Evolutionary conservation across 2,329 filamentous ascomycete species (phyloP).

Genomic region (Cladophialophora psammophila): DNA sequence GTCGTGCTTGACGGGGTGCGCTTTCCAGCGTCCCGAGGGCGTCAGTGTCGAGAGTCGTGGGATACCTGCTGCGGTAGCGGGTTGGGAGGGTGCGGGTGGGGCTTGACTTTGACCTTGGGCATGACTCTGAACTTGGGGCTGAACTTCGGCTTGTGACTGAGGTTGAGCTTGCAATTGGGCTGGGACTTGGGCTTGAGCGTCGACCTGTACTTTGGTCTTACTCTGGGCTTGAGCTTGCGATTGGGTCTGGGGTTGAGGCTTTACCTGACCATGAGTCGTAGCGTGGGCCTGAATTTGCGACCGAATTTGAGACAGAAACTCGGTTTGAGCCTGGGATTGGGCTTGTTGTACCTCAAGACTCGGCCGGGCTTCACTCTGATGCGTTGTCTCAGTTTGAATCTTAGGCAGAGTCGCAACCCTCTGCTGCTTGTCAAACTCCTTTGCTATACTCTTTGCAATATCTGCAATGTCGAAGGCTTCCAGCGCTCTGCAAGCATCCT

Average conservation of each 20-base stretch:
- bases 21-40: conserved; percentile 15
- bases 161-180: neutral
- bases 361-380: neutral
- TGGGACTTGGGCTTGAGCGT: neutral
- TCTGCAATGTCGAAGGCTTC: neutral
- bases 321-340: neutral
- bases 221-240: neutral
- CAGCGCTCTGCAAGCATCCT: neutral
- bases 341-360: neutral
- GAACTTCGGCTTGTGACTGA: neutral
- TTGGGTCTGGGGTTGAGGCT: neutral
- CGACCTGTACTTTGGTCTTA: too few relatives aligned
- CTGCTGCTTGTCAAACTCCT: too few relatives aligned
- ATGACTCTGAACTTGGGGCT: too few relatives aligned
- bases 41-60: neutral
- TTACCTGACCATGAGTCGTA: neutral
- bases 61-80: neutral
- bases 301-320: neutral
- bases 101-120: neutral
- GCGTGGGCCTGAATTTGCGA: neutral
- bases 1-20: conserved; percentile 27
- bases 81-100: neutral
- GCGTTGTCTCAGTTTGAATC: neutral
- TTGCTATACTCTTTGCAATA: too few relatives aligned
- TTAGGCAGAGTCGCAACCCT: neutral